Evolutionary conservation across 2,329 filamentous ascomycete species (phyloP).

Genomic region (Calonectria ilicicola): DNA sequence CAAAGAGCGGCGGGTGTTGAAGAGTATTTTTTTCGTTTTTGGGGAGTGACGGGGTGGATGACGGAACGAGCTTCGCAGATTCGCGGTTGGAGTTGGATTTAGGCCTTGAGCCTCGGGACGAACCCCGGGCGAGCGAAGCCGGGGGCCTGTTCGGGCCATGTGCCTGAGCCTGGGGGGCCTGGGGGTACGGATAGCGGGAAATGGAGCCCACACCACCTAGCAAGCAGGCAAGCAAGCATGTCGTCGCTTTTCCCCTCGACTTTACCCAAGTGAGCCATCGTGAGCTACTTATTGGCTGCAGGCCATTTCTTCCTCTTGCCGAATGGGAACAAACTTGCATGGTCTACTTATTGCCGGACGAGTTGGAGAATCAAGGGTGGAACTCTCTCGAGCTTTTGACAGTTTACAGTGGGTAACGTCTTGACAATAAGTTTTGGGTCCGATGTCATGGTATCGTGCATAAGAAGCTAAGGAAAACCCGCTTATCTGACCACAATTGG

Average conservation of each 20-base stretch:
- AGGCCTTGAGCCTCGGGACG: constrained; percentile 23
- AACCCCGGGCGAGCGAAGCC: constrained; percentile 15
- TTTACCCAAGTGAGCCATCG: not conserved
- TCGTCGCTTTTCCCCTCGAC: not conserved
- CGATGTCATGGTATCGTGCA: no score
- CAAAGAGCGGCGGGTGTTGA: not conserved
- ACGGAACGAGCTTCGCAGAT: not conserved
- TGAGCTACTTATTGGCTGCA: not conserved
- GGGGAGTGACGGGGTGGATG: not conserved
- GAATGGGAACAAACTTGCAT: not conserved
- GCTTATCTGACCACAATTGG: no score
- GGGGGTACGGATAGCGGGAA: no score
- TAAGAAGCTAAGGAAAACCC: no score
- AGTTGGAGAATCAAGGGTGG: not conserved
- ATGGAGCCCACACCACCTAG: not conserved
- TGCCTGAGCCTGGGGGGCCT: no score
- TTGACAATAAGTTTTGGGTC: no score
- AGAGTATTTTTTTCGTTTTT: not conserved
- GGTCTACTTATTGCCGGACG: not conserved
- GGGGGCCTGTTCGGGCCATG: constrained; percentile 10
- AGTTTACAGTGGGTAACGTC: not conserved
- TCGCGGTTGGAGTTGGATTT: constrained; percentile 2
- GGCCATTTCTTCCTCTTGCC: not conserved
- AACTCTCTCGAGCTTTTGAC: not conserved
- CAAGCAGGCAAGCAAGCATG: not conserved